Conservation (phyloP, 768 basidiomycete species). For the Nevesoporus exiguus region DNA sequence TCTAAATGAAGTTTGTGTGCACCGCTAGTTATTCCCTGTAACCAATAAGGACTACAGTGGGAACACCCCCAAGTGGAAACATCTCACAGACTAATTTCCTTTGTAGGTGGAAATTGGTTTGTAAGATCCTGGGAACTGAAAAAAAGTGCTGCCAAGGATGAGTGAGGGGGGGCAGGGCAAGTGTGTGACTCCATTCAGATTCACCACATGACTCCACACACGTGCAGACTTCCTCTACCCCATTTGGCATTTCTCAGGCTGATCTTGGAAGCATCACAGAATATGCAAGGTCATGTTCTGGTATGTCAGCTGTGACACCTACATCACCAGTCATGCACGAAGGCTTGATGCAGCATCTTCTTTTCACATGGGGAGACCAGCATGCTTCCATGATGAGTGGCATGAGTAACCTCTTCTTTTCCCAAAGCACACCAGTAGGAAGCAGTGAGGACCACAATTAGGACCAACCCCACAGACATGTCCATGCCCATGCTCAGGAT, state of each 20-base stretch:
- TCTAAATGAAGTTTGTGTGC: too few species aligned
- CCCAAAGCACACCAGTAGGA: conserved; percentile 41
- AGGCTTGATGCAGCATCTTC: conserved; percentile 13
- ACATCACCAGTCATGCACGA: conserved; percentile 8
- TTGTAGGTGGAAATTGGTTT: too few species aligned
- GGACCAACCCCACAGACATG: conserved; percentile 9
- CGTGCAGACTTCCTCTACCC: conserved; percentile 19
- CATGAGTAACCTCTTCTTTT: conserved; percentile 46
- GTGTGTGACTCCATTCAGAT: conserved; percentile 27
- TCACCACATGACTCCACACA: conserved; percentile 16
- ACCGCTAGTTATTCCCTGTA: too few species aligned
- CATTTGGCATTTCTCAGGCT: conserved; percentile 41
- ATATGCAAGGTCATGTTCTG: conserved; percentile 38
- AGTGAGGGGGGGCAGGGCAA: too few species aligned
- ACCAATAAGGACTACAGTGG: too few species aligned
- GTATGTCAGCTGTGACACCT: conserved; percentile 4
- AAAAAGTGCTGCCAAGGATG: too few species aligned
- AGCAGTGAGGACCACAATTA: conserved; percentile 18
- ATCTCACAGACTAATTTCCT: too few species aligned
- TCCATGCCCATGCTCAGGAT: conserved; percentile 12
- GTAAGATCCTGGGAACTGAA: too few species aligned
- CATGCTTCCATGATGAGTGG: conserved; percentile 26
- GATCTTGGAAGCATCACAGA: conserved; percentile 49
- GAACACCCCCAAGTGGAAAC: too few species aligned
- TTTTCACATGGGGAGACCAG: conserved; percentile 20